Base-by-base conservation (phyloP, 2,329 filamentous ascomycete genomes). In the Leptographium flavum region DNA sequence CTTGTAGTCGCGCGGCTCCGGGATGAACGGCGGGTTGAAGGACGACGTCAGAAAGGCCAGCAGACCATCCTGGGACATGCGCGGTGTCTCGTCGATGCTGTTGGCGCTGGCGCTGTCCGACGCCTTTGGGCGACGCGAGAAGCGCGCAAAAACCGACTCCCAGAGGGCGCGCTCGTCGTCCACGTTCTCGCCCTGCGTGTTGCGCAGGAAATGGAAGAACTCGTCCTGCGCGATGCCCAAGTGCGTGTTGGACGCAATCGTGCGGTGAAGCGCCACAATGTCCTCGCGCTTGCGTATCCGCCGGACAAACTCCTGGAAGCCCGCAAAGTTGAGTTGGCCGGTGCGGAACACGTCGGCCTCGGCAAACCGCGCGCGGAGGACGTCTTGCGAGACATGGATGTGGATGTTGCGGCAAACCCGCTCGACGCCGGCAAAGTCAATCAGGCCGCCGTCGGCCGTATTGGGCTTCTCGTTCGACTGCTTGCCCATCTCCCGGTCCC, bases 391-490 rank as follows among this genome's bases (percentile, higher is more conserved):
- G 56, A 85, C 87, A 61, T 95, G 88, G 55, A 98, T 94, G 60
- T 96, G 88, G 39, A 96, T 69, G 56, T 82, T 88, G 49, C 83
- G 83, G 64, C 92, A 96, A 14, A 96, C 72, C 48, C 81, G 79
- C 58, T 88, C 82, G 27, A 94, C 81, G 11, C 83, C 84, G 15
- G 72, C 70, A 45, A 94, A 76, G 53, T 90, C 81, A 43, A 96
- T 77, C 7, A 81, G 75, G 28, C 76, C 76, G 6, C 81, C 74
- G 25, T 76, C 76, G 6, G 69, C 62, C 3, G 61, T 58, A 45
- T 31, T 25, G 22, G 31, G 30, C 43, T 62, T 65, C 7, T 71
- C 73, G 11, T 70, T 68, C 8, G 42, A 36, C 46, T 82, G 40
- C 56, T 79, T 80, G 27, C 73, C 69, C 77, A 94, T 92, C 59